A percentile compares a stretch with the other conserved stretches of the same genome.
These are phyloP conservation scores for Salicornia ramosissima DNA, from an alignment of 148 eudicot species.

Conservation along the genomic window DNA sequence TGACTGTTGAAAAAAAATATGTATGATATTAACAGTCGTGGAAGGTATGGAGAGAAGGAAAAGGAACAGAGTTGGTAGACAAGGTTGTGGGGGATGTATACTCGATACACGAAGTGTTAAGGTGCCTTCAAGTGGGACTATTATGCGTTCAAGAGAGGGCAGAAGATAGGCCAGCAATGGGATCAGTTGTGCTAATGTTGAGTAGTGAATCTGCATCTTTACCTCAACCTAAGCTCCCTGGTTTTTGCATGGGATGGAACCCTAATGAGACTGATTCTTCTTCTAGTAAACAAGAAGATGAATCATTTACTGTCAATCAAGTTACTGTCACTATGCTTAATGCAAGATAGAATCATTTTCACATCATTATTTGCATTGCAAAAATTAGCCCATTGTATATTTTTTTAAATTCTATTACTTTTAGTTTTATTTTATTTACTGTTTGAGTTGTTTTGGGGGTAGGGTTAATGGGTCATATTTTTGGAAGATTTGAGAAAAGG, in stretches of 20 bases:
- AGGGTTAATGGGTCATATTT: neutral
- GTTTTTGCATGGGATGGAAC: slow-evolving; percentile 48
- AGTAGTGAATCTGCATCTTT: slow-evolving; percentile 51
- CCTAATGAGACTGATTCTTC: slow-evolving; percentile 47
- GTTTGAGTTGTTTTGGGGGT: neutral
- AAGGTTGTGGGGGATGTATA: slow-evolving; percentile 30
- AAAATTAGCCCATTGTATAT: slow-evolving; percentile 2
- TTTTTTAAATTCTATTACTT: neutral
- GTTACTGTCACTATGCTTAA: slow-evolving; percentile 63
- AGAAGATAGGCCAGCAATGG: slow-evolving; percentile 83
- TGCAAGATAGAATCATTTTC: slow-evolving; percentile 45
- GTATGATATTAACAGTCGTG: slow-evolving; percentile 46
- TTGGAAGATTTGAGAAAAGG: neutral
- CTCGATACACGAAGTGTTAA: slow-evolving; percentile 39
- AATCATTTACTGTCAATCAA: slow-evolving; percentile 56
- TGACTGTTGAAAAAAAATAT: neutral
- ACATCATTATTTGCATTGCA: neutral
- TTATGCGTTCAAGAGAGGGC: slow-evolving; percentile 77
- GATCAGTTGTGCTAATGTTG: slow-evolving; percentile 55
- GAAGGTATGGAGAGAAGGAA: slow-evolving; percentile 76
- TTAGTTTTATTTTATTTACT: neutral
- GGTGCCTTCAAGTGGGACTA: slow-evolving; percentile 82
- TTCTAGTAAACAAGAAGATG: slow-evolving; percentile 62
- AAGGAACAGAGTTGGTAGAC: slow-evolving; percentile 50
- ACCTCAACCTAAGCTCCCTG: slow-evolving; percentile 61